These are phyloP conservation scores for Rhodofomes roseus DNA, from an alignment of 1,284 basidiomycete genomes.

Conservation along the genomic window DNA sequence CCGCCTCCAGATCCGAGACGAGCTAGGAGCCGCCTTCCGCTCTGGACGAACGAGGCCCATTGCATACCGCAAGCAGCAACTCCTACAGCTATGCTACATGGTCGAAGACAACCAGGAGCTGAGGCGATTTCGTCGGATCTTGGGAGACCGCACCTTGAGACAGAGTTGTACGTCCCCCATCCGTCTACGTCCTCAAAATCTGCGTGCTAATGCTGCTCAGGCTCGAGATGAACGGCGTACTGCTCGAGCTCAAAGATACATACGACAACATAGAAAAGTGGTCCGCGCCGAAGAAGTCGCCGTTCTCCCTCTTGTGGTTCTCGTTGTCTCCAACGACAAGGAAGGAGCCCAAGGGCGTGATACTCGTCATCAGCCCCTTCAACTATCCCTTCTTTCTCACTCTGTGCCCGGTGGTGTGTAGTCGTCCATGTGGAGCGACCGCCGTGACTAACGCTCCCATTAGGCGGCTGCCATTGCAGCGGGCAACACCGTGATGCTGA, in stretches of 20 bases:
- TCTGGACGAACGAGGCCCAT: slow-evolving; percentile 60
- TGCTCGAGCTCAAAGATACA: slow-evolving; percentile 56
- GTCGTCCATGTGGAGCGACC: no score
- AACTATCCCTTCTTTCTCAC: slow-evolving; percentile 54
- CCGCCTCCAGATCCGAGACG: slow-evolving; percentile 46
- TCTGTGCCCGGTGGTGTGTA: slow-evolving; percentile 50
- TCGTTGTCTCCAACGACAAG: slow-evolving; percentile 61
- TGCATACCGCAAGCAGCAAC: slow-evolving; percentile 61
- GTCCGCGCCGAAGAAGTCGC: slow-evolving; percentile 66
- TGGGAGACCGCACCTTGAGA: slow-evolving; percentile 52
- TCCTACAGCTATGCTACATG: slow-evolving; percentile 63
- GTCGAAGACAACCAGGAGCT: slow-evolving; percentile 58
- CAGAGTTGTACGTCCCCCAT: slow-evolving; percentile 45
- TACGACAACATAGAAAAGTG: slow-evolving; percentile 73
- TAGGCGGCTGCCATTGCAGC: slow-evolving; percentile 71
- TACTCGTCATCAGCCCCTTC: slow-evolving; percentile 66
- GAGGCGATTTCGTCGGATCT: slow-evolving; percentile 54
- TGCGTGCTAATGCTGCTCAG: slow-evolving; percentile 28
- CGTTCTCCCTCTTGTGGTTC: slow-evolving; percentile 40
- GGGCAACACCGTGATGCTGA: slow-evolving; percentile 72
- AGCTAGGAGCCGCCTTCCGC: slow-evolving; percentile 48
- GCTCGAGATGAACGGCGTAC: slow-evolving; percentile 53
- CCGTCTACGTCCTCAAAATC: not conserved
- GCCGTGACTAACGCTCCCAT: not conserved
- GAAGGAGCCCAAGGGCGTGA: slow-evolving; percentile 78